Conservation (phyloP, 495 filamentous ascomycete genomes). For the Penicillium desertorum region DNA sequence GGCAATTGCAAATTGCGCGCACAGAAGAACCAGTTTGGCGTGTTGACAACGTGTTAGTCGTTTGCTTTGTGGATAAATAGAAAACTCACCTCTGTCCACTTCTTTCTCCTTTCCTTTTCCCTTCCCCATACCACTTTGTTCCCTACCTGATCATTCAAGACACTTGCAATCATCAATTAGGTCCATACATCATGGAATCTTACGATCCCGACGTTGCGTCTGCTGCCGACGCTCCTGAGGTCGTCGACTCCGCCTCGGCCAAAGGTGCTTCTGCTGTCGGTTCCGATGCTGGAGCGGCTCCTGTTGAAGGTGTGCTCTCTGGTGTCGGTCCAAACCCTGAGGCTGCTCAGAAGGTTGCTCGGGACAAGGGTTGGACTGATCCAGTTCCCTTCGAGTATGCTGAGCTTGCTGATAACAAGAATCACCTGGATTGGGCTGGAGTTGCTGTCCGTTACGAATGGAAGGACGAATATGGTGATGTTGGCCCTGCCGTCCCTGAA, state of each 20-base stretch:
- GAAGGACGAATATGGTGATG: conserved; percentile 80
- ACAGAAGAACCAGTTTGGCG: too few species aligned
- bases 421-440: conserved; percentile 50
- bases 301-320: conserved; percentile 2
- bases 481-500: conserved; percentile 65
- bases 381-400: conserved; percentile 55
- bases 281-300: not conserved
- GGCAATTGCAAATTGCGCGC: too few species aligned
- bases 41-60: too few species aligned
- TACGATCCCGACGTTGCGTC: not conserved
- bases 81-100: too few species aligned
- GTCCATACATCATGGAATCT: not conserved
- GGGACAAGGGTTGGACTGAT: conserved; percentile 53
- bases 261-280: not conserved
- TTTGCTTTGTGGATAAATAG: too few species aligned
- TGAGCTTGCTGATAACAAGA: conserved; percentile 36
- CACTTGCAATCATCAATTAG: not conserved
- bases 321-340: not conserved
- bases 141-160: not conserved
- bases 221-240: not conserved
- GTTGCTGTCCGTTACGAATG: conserved; percentile 75
- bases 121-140: not conserved
- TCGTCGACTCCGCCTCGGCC: not conserved
- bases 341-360: conserved; percentile 20
- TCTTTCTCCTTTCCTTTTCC: too few species aligned